phyloP scores from a whole-genome alignment of 257 asterid species.

The Paulownia fortunei region DNA sequence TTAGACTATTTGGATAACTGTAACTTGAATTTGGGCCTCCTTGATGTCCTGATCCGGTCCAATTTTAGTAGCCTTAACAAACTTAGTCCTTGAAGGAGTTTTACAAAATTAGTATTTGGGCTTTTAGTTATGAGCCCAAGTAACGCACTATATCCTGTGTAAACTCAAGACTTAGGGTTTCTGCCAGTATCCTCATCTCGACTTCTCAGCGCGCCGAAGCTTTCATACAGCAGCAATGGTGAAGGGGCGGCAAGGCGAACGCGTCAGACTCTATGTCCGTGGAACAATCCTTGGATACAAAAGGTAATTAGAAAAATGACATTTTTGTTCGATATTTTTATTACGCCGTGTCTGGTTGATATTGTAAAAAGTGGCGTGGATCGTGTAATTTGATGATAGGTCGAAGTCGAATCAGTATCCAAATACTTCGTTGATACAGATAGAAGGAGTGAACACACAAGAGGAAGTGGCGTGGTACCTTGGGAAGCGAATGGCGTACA shows the following conservation, averaged over 20 bases:
- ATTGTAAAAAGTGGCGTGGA: background rate
- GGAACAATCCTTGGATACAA: constrained; percentile 49
- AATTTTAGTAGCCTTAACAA: background rate
- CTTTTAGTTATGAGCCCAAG: background rate
- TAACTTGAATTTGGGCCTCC: background rate
- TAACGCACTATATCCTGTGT: background rate
- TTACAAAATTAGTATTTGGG: background rate
- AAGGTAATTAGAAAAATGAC: constrained; percentile 8
- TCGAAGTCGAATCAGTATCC: constrained; percentile 98
- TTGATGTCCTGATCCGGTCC: background rate
- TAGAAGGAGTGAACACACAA: constrained; percentile 89
- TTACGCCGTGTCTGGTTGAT: background rate
- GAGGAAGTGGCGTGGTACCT: constrained; percentile 90
- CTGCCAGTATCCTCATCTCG: background rate
- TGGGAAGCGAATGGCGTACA: constrained; percentile 86
- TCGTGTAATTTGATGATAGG: constrained; percentile 38
- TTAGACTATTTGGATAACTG: too few relatives aligned
- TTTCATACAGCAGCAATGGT: constrained; percentile 45
- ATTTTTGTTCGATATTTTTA: background rate
- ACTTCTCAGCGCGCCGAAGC: constrained; percentile 19
- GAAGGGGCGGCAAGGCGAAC: constrained; percentile 79
- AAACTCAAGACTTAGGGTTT: constrained; percentile 23
- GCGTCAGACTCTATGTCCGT: constrained; percentile 50
- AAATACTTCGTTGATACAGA: constrained; percentile 84
- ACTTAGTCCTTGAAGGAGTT: too few relatives aligned